Percentiles rank a stretch among this genome's conserved stretches.
phyloP scores from a whole-genome alignment of 495 filamentous ascomycete genomes.

The Aspergillus steynii region DNA sequence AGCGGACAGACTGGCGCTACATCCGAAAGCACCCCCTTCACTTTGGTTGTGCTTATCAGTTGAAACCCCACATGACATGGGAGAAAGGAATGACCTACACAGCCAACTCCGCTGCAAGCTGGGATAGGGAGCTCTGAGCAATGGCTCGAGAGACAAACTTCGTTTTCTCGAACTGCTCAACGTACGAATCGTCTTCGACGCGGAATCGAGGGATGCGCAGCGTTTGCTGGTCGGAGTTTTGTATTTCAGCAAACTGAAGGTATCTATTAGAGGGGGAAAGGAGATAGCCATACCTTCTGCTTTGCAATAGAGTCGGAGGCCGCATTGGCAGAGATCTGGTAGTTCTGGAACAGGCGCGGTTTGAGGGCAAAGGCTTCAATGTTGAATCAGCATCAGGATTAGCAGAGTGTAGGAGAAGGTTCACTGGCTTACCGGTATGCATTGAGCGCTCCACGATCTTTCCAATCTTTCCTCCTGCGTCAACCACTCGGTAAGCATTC shows the following conservation, averaged over 20 bases:
- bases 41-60: too few relatives aligned
- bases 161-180: constrained; percentile 5
- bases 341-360: constrained; percentile 5
- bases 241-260: too few relatives aligned
- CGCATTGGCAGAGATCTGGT: constrained; percentile 5
- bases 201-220: constrained; percentile 12
- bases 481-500: constrained; percentile 3
- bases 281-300: neutral
- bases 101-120: too few relatives aligned
- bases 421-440: constrained; percentile 5
- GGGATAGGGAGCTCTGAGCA: too few relatives aligned
- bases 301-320: neutral
- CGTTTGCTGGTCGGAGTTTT: neutral
- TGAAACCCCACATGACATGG: too few relatives aligned
- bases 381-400: too few relatives aligned
- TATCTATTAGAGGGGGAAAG: neutral
- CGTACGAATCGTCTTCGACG: constrained; percentile 12
- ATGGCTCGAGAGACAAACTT: neutral
- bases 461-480: neutral
- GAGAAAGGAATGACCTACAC: too few relatives aligned
- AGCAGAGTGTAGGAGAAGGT: too few relatives aligned
- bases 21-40: too few relatives aligned
- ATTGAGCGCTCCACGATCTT: constrained; percentile 7
- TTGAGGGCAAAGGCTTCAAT: constrained; percentile 7
- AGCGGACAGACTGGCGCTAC: too few relatives aligned